These are phyloP conservation scores for Pouteria glomerata DNA, from an alignment of 148 eudicot species.

Conservation along the genomic window DNA sequence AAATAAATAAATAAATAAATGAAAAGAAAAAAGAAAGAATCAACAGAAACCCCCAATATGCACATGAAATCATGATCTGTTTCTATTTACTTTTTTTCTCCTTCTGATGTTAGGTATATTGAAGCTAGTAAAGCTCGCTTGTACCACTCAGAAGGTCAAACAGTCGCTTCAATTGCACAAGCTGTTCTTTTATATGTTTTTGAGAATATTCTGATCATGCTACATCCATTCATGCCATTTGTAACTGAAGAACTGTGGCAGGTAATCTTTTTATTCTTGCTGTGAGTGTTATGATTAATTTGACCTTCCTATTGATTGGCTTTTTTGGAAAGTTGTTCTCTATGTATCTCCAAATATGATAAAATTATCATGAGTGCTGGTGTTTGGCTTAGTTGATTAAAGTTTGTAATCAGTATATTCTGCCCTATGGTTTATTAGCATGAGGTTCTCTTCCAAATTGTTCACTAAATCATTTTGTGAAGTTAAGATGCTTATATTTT, in stretches of 20 bases:
- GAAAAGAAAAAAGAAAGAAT: too few species aligned
- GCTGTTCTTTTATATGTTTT: slow-evolving; percentile 88
- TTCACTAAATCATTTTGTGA: neutral
- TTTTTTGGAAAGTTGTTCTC: neutral
- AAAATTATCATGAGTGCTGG: neutral
- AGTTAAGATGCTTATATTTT: neutral
- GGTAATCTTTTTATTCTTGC: slow-evolving; percentile 34
- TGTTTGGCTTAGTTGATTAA: neutral
- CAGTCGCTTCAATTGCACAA: slow-evolving; percentile 50
- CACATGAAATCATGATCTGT: too few species aligned
- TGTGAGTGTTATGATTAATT: neutral
- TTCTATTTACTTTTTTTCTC: neutral
- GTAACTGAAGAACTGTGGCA: slow-evolving; percentile 99
- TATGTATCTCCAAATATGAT: neutral
- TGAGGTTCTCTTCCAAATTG: neutral
- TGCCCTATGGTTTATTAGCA: neutral
- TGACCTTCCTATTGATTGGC: neutral
- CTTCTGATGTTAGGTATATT: slow-evolving; percentile 75
- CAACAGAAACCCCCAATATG: too few species aligned
- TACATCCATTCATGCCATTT: slow-evolving; percentile 99
- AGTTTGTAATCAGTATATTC: neutral
- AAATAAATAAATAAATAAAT: too few species aligned
- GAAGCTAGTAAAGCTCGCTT: slow-evolving; percentile 98
- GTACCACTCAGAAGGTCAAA: slow-evolving; percentile 53
- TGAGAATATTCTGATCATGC: slow-evolving; percentile 69